phyloP scores from a whole-genome alignment of 441 rosid species.

The Adansonia madagascariensis region DNA sequence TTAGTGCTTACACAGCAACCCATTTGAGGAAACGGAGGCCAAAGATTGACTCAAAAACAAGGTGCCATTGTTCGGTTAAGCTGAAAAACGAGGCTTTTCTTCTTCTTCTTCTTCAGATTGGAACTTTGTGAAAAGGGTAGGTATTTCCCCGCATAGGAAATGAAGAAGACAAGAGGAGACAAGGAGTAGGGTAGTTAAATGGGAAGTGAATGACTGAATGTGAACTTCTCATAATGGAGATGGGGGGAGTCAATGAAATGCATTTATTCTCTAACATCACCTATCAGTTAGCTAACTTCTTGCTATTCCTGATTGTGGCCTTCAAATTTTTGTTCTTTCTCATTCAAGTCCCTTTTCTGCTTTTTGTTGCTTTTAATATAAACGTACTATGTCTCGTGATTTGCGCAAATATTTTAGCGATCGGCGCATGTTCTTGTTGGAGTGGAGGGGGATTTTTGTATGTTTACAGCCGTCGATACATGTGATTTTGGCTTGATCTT shows the following conservation, averaged over 20 bases:
- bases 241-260: slow-evolving; percentile 1
- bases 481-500: background rate
- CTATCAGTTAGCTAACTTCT: background rate
- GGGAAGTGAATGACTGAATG: background rate
- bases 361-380: background rate
- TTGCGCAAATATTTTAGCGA: background rate
- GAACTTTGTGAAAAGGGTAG: background rate
- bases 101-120: background rate
- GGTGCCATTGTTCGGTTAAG: slow-evolving; percentile 13
- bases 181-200: background rate
- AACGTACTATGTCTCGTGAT: slow-evolving; percentile 7
- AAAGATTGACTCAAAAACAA: slow-evolving; percentile 6
- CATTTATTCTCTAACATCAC: background rate
- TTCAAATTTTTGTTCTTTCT: slow-evolving; percentile 10
- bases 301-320: background rate
- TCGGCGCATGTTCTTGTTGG: background rate
- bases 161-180: slow-evolving; percentile 10
- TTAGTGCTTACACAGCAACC: slow-evolving; percentile 68
- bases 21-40: slow-evolving; percentile 37
- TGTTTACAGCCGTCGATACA: slow-evolving; percentile 4
- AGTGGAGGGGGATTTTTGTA: background rate
- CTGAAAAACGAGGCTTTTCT: background rate
- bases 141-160: background rate
- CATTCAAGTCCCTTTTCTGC: background rate
- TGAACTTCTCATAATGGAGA: background rate